These are phyloP conservation scores for Leccinum fallax DNA, from an alignment of 1,284 basidiomycete genomes.

Conservation along the genomic window DNA sequence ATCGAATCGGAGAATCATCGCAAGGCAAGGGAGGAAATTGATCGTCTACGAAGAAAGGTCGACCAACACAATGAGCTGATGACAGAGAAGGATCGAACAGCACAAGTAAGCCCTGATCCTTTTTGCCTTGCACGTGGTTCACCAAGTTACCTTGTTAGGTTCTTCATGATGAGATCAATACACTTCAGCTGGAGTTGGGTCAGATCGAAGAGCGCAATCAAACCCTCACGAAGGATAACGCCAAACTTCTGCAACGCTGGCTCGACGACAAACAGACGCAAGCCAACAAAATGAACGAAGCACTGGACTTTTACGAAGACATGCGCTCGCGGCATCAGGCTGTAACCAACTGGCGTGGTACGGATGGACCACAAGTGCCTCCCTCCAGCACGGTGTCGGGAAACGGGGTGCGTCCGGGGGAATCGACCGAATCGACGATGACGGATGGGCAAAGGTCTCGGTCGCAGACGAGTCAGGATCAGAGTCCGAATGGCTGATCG, in stretches of 20 bases:
- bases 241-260: constrained; percentile 92
- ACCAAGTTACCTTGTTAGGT: constrained; percentile 53
- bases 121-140: neutral
- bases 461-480: constrained; percentile 64
- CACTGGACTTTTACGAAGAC: constrained; percentile 81
- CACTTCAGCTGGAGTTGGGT: constrained; percentile 86
- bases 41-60: constrained; percentile 70
- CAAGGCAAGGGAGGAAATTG: constrained; percentile 72
- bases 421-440: constrained; percentile 51
- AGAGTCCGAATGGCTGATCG: constrained; percentile 87
- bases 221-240: constrained; percentile 89
- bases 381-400: constrained; percentile 52
- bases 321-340: constrained; percentile 71
- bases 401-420: constrained; percentile 66
- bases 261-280: constrained; percentile 92
- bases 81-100: constrained; percentile 85
- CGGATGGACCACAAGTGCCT: constrained; percentile 34
- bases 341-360: constrained; percentile 55
- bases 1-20: constrained; percentile 78
- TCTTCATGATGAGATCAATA: constrained; percentile 92
- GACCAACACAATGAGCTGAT: constrained; percentile 86
- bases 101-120: constrained; percentile 61
- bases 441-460: constrained; percentile 76
- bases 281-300: constrained; percentile 94
- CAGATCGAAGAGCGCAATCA: constrained; percentile 89